A percentile compares a stretch with the other conserved stretches of the same genome.
phyloP scores from a whole-genome alignment of 2,329 filamentous ascomycete species.

The Ceratocystis ficicola region DNA sequence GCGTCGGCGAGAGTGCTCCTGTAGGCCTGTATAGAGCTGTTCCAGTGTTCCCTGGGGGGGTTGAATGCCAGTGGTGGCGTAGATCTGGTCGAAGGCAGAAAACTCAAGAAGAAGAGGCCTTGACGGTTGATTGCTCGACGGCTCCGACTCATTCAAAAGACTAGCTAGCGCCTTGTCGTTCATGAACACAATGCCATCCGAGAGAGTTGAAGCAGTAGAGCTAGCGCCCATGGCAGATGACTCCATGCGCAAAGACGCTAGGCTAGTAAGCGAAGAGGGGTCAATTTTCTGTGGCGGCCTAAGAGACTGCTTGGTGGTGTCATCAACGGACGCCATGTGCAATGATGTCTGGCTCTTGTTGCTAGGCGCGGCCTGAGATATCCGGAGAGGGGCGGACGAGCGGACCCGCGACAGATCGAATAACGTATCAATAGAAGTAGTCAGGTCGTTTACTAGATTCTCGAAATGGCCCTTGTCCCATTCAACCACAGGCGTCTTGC shows the following conservation, averaged over 20 bases:
- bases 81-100: slow-evolving; percentile 51
- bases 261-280: slow-evolving; percentile 39
- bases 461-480: slow-evolving; percentile 65
- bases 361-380: not conserved
- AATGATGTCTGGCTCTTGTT: slow-evolving; percentile 23
- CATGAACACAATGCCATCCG: slow-evolving; percentile 32
- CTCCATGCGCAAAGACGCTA: slow-evolving; percentile 25
- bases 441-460: slow-evolving; percentile 61
- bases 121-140: slow-evolving; percentile 1
- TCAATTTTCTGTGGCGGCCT: slow-evolving; percentile 50
- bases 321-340: slow-evolving; percentile 30
- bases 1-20: slow-evolving; percentile 28
- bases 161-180: slow-evolving; percentile 32
- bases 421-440: slow-evolving; percentile 64
- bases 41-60: slow-evolving; percentile 54
- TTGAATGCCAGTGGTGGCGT: slow-evolving; percentile 49
- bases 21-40: slow-evolving; percentile 47
- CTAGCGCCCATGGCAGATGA: slow-evolving; percentile 12
- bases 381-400: slow-evolving; percentile 32
- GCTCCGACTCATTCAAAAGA: slow-evolving; percentile 11
- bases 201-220: not conserved
- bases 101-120: slow-evolving; percentile 57
- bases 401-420: slow-evolving; percentile 63
- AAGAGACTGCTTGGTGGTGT: slow-evolving; percentile 44
- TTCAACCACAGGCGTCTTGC: slow-evolving; percentile 44